These are phyloP conservation scores for Periglandula ipomoeae DNA, from an alignment of 2,329 filamentous ascomycete genomes.

Conservation along the genomic window DNA sequence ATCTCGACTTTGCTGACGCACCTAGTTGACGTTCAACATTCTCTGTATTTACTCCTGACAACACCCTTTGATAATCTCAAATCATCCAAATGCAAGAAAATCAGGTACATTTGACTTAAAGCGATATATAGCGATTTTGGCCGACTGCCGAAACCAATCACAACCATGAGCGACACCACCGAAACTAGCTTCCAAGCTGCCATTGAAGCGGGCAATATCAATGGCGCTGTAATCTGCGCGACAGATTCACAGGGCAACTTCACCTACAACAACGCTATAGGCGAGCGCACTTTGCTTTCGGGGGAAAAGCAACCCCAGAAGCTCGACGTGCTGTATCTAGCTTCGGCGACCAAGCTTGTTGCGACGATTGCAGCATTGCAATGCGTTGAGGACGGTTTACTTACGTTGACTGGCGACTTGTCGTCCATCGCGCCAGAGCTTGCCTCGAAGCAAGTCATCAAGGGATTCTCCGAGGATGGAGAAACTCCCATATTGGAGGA, in stretches of 20 bases:
- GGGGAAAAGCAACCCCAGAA: constrained; percentile 25
- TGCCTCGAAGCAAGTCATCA: constrained; percentile 35
- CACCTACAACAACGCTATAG: constrained; percentile 29
- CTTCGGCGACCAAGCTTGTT: constrained; percentile 34
- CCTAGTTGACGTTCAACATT: too few relatives aligned
- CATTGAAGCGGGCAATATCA: constrained; percentile 33
- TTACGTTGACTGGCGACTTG: constrained; percentile 37
- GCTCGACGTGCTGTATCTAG: constrained; percentile 35
- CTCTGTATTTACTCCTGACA: too few relatives aligned
- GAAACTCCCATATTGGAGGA: constrained; percentile 26
- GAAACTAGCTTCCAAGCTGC: constrained; percentile 29
- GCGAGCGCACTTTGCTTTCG: constrained; percentile 29
- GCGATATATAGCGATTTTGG: too few relatives aligned
- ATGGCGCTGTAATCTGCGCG: constrained; percentile 30
- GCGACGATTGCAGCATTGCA: constrained; percentile 44
- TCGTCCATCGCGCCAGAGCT: constrained; percentile 37
- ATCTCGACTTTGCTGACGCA: too few relatives aligned
- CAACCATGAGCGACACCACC: constrained; percentile 22
- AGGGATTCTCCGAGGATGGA: constrained; percentile 32
- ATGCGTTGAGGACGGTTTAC: constrained; percentile 41
- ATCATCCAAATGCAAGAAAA: too few relatives aligned
- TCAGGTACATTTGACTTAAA: too few relatives aligned
- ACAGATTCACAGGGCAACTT: constrained; percentile 22
- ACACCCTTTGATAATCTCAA: too few relatives aligned
- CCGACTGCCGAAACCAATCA: too few relatives aligned